phyloP scores from a whole-genome alignment of 331 rosid genomes.

The Quercus lobata region DNA sequence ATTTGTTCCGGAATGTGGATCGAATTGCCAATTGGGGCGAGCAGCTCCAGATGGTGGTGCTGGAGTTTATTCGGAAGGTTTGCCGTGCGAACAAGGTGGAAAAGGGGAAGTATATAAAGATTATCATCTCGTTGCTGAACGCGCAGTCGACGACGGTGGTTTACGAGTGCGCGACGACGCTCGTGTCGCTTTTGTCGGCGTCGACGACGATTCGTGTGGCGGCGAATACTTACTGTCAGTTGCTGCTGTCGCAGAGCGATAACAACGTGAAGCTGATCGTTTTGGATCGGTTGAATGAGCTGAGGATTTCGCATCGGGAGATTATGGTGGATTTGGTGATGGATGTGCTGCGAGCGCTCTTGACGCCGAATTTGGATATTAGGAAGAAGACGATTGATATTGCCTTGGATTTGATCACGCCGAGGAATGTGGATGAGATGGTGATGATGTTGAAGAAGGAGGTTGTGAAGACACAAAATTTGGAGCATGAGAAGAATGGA shows the following conservation, averaged over 20 bases:
- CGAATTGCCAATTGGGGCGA: conserved; percentile 80
- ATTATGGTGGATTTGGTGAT: conserved; percentile 87
- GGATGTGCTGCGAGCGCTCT: conserved; percentile 90
- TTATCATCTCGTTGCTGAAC: conserved; percentile 65
- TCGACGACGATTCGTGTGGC: conserved; percentile 94
- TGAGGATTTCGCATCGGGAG: conserved; percentile 73
- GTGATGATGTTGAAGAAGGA: conserved; percentile 95
- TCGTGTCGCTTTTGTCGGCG: conserved; percentile 84
- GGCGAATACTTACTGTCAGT: conserved; percentile 72
- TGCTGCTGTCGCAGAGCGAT: conserved; percentile 87
- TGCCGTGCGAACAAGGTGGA: conserved; percentile 73
- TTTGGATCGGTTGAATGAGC: conserved; percentile 79
- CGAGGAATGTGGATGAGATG: conserved; percentile 83
- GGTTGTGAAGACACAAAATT: conserved; percentile 87
- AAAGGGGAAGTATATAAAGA: conserved; percentile 85
- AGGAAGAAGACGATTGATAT: conserved; percentile 92
- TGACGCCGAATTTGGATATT: conserved; percentile 78
- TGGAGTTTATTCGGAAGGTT: conserved; percentile 85
- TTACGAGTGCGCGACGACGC: conserved; percentile 90
- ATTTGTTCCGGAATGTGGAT: conserved; percentile 58
- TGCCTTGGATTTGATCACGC: conserved; percentile 79
- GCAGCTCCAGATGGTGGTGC: conserved; percentile 85
- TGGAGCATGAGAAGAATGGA: conserved; percentile 95
- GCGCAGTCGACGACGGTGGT: conserved; percentile 79
- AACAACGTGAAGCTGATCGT: conserved; percentile 93